Evolutionary conservation across 768 basidiomycete species (phyloP).

Genomic region (Dentipellis fragilis): DNA sequence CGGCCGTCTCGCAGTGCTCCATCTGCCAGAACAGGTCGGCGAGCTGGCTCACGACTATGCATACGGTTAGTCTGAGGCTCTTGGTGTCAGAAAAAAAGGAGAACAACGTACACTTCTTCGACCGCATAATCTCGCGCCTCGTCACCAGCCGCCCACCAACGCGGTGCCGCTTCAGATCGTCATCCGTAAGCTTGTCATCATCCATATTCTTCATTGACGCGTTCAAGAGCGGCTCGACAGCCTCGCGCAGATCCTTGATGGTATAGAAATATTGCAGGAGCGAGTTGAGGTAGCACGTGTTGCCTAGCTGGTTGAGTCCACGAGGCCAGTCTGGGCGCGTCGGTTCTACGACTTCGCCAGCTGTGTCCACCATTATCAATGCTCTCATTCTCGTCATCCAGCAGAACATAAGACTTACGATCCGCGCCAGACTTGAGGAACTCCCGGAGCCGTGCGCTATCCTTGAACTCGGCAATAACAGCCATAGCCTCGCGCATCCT

Average conservation of each 20-base stretch:
- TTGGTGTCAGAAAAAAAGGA: neutral
- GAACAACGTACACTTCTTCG: slow-evolving; percentile 57
- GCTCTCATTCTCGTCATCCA: neutral
- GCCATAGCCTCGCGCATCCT: slow-evolving; percentile 64
- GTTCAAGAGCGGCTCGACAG: slow-evolving; percentile 52
- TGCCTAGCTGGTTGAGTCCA: slow-evolving; percentile 82
- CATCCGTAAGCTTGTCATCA: slow-evolving; percentile 68
- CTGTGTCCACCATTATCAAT: slow-evolving; percentile 24
- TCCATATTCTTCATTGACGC: slow-evolving; percentile 43
- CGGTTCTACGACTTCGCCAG: slow-evolving; percentile 49
- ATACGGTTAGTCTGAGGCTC: slow-evolving; percentile 8
- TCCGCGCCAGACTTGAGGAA: slow-evolving; percentile 60
- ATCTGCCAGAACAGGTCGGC: slow-evolving; percentile 71
- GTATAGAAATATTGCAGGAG: slow-evolving; percentile 92
- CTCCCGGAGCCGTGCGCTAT: slow-evolving; percentile 60
- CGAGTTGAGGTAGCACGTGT: slow-evolving; percentile 83
- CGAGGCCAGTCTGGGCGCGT: slow-evolving; percentile 64
- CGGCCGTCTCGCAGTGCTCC: slow-evolving; percentile 49
- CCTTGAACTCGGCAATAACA: slow-evolving; percentile 65
- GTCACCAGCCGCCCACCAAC: slow-evolving; percentile 85
- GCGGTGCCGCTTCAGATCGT: slow-evolving; percentile 72
- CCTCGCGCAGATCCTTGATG: slow-evolving; percentile 80
- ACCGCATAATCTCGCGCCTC: slow-evolving; percentile 69
- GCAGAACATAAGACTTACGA: slow-evolving; percentile 40
- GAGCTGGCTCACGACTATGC: slow-evolving; percentile 68